These are phyloP conservation scores for Pleurotus platypus DNA, from an alignment of 768 basidiomycete species.

Conservation along the genomic window DNA sequence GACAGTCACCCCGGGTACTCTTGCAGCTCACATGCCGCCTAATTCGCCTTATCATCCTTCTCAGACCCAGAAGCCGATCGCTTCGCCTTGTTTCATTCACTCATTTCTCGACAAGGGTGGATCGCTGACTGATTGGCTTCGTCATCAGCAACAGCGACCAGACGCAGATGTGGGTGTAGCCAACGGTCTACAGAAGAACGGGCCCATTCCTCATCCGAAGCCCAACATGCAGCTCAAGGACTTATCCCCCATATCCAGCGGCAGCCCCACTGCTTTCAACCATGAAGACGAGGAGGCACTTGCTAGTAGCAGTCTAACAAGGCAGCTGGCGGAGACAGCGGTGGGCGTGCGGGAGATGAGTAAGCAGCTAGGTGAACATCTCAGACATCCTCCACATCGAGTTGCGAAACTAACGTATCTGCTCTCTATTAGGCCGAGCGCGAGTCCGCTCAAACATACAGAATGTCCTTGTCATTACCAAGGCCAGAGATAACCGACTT, in stretches of 20 bases:
- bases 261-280: slow-evolving; percentile 22
- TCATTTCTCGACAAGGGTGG: slow-evolving; percentile 83
- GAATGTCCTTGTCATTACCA: slow-evolving; percentile 92
- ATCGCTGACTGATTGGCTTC: slow-evolving; percentile 74
- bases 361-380: slow-evolving; percentile 84
- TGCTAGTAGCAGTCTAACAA: slow-evolving; percentile 70
- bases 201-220: slow-evolving; percentile 13
- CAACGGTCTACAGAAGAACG: slow-evolving; percentile 38
- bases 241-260: slow-evolving; percentile 16
- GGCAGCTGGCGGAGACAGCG: slow-evolving; percentile 93
- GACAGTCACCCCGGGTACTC: slow-evolving; percentile 11
- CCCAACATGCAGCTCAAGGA: slow-evolving; percentile 6
- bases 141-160: slow-evolving; percentile 34
- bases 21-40: slow-evolving; percentile 12
- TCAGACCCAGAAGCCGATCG: slow-evolving; percentile 28
- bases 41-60: slow-evolving; percentile 15
- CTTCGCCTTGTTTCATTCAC: slow-evolving; percentile 91
- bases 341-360: slow-evolving; percentile 98
- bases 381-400: too few relatives aligned
- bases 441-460: slow-evolving; percentile 90
- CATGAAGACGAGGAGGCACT: slow-evolving; percentile 67
- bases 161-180: slow-evolving; percentile 46
- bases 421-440: slow-evolving; percentile 66
- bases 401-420: background rate
- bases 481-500: slow-evolving; percentile 94